Conservation (phyloP, 2,329 filamentous ascomycete genomes). For the Emergomyces pasteurianus region DNA sequence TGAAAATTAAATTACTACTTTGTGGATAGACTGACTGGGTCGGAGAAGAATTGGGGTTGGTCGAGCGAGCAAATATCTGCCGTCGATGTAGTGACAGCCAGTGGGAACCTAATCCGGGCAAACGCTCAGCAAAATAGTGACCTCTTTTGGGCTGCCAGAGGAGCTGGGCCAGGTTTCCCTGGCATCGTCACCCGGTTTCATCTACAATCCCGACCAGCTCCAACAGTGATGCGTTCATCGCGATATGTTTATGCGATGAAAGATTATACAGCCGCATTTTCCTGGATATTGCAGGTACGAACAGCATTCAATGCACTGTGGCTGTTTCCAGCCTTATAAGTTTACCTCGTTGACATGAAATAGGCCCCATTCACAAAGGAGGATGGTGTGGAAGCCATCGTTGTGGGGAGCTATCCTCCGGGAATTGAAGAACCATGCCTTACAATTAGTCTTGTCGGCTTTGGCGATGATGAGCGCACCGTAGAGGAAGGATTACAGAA, state of each 20-base stretch:
- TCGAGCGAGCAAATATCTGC: background rate
- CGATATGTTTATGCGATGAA: constrained; percentile 39
- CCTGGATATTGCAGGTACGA: constrained; percentile 33
- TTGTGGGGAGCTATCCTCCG: background rate
- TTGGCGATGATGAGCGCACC: background rate
- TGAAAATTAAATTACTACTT: background rate
- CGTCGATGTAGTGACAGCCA: background rate
- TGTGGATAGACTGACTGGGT: background rate
- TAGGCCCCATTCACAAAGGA: background rate
- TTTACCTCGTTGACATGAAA: background rate
- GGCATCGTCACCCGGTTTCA: constrained; percentile 42
- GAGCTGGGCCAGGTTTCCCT: constrained; percentile 41
- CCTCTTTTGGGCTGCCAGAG: constrained; percentile 39
- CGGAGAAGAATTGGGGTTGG: background rate
- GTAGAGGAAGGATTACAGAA: background rate
- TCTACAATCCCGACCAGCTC: constrained; percentile 25
- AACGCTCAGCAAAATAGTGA: constrained; percentile 30
- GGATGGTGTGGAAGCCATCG: background rate
- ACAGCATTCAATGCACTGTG: background rate
- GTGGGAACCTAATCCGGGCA: background rate
- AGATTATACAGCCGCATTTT: constrained; percentile 34
- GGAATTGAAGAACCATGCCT: background rate
- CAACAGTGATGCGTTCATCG: constrained; percentile 20
- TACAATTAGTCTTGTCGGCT: background rate
- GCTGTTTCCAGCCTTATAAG: background rate